These are phyloP conservation scores for Priceomyces melissophilus DNA, from an alignment of 805 yeast genomes.

Conservation along the genomic window DNA sequence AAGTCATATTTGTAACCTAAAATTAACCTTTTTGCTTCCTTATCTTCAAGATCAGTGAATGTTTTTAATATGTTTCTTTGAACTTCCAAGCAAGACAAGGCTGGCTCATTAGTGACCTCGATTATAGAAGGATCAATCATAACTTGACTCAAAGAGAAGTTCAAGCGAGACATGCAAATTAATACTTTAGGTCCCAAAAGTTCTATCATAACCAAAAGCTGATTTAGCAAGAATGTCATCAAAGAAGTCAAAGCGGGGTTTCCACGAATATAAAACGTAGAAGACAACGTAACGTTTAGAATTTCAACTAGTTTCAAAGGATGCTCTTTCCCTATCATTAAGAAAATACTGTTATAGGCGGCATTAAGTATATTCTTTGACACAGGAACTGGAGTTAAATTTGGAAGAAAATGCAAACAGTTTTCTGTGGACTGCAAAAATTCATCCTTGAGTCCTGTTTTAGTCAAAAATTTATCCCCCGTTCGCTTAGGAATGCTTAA, in stretches of 20 bases:
- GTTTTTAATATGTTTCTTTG: conserved; percentile 18
- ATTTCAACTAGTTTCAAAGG: conserved; percentile 18
- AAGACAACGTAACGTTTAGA: conserved; percentile 20
- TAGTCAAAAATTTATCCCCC: conserved; percentile 8
- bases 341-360: conserved; percentile 20
- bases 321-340: conserved; percentile 9
- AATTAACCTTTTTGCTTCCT: conserved; percentile 16
- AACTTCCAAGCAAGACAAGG: conserved; percentile 17
- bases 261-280: conserved; percentile 19
- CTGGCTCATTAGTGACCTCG: conserved; percentile 17
- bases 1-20: conserved; percentile 30
- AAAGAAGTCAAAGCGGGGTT: conserved; percentile 10
- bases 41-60: conserved; percentile 12
- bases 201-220: conserved; percentile 9
- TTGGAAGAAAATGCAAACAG: conserved; percentile 27
- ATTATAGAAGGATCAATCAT: conserved; percentile 24
- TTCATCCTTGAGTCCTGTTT: conserved; percentile 24
- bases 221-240: conserved; percentile 15
- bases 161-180: conserved; percentile 25
- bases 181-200: conserved; percentile 15
- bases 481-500: conserved; percentile 6
- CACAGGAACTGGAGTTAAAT: conserved; percentile 19
- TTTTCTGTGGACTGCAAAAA: conserved; percentile 22
- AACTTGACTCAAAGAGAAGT: conserved; percentile 28
- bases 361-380: conserved; percentile 16